Evolutionary conservation across 306 rosid species (phyloP).

Genomic region (Trifolium fragiferum): DNA sequence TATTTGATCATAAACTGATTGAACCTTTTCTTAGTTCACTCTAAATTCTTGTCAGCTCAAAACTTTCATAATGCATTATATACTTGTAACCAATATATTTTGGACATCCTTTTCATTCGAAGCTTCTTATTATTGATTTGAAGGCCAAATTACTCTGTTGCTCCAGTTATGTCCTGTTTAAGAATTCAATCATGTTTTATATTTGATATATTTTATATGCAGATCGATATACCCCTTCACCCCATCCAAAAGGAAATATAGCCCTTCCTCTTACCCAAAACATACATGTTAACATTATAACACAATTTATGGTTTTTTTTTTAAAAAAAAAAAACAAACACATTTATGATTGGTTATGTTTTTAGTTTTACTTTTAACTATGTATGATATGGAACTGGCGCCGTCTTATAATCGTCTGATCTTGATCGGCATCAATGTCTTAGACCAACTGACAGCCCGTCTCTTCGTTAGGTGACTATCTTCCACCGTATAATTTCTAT

Average conservation of each 20-base stretch:
- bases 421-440: no score
- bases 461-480: no score
- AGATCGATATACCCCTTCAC: neutral
- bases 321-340: no score
- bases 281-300: no score
- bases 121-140: neutral
- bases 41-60: conserved; percentile 11
- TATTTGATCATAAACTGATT: neutral
- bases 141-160: neutral
- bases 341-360: no score
- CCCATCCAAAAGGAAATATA: conserved; percentile 29
- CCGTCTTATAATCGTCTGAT: no score
- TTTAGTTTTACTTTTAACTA: no score
- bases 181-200: neutral
- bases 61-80: neutral
- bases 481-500: no score
- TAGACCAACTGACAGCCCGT: no score
- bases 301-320: no score
- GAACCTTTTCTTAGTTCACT: neutral
- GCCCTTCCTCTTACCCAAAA: conserved; percentile 32
- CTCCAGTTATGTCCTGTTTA: neutral
- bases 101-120: neutral
- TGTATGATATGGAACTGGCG: no score
- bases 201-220: neutral
- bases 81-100: neutral